A percentile compares a stretch with the other conserved stretches of the same genome.
Evolutionary conservation across 1,284 basidiomycete species (phyloP).

Genomic region (Leccinum griseonigrum): DNA sequence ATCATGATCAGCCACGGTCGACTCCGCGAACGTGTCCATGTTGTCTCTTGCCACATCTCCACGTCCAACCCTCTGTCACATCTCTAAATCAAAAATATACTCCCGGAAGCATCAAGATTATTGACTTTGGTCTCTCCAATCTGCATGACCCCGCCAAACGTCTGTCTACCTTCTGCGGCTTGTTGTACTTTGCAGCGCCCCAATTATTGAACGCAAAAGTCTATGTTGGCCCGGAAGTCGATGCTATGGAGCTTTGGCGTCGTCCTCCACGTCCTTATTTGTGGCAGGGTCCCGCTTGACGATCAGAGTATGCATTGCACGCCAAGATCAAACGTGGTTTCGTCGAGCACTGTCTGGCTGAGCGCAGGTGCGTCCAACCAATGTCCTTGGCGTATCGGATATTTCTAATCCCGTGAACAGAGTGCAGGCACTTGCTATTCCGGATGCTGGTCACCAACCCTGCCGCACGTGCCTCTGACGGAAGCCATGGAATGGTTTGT

Average conservation of each 20-base stretch:
- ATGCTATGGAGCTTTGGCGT: slow-evolving; percentile 98
- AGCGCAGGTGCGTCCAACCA: slow-evolving; percentile 66
- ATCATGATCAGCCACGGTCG: too few relatives aligned
- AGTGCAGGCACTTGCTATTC: slow-evolving; percentile 92
- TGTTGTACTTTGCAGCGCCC: slow-evolving; percentile 96
- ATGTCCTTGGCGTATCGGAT: slow-evolving; percentile 2
- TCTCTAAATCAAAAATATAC: slow-evolving; percentile 99
- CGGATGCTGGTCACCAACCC: slow-evolving; percentile 98
- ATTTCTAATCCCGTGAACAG: slow-evolving; percentile 40
- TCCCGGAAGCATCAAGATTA: slow-evolving; percentile 99
- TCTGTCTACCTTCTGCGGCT: slow-evolving; percentile 95
- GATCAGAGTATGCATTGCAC: slow-evolving; percentile 98
- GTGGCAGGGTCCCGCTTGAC: slow-evolving; percentile 98
- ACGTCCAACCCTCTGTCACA: slow-evolving; percentile 41
- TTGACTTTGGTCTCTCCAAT: slow-evolving; percentile 98
- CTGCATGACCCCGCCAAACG: slow-evolving; percentile 86
- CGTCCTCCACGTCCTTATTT: slow-evolving; percentile 95
- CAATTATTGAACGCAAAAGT: slow-evolving; percentile 95
- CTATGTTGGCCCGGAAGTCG: slow-evolving; percentile 97
- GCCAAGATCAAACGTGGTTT: slow-evolving; percentile 98
- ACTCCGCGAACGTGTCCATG: too few relatives aligned
- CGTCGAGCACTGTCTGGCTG: slow-evolving; percentile 97
- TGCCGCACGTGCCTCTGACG: slow-evolving; percentile 71
- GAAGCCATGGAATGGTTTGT: slow-evolving; percentile 96
- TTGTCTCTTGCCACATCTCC: slow-evolving; percentile 10